Evolutionary conservation across 192 early-diverging fungal genomes (phyloP), one percentile per base, ranked within the genome.

Genomic region (Mortierella claussenii): DNA sequence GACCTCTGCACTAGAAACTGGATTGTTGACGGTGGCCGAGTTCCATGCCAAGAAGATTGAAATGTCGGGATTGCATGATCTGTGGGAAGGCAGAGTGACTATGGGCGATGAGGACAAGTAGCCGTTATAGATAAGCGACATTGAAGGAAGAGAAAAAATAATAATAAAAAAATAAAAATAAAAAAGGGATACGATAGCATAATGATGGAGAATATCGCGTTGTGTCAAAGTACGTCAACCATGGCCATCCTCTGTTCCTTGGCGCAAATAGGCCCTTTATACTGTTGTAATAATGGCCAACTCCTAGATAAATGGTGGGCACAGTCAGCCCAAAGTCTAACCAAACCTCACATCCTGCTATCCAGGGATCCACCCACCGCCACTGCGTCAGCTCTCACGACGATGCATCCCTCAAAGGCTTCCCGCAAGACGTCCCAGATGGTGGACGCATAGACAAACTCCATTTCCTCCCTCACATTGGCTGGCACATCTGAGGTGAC

Each of bases 401-500:
- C 43, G 13, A 75, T 49, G 50, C 24, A 49, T 23, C 76, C 76
- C 24, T 80, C 80, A 65, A 89, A 79, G 17, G 86, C 87, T 26
- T 79, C 83, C 31, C 76, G 53, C 11, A 95, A 55, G 3, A 94
- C 91, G 47, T 94, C 86, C 52, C 76, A 82, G 12, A 93, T 79
- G 15, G 73, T 87, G 37, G 85, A 85, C 2, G 81, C 91, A 66
- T 88, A 92, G 2, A 87, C 82, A 78, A 93, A 87, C 56, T 91
- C 83, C 49, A 95, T 89, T 31, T 91, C 88, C 7, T 85, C 66
- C 18, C 79, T 67, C 10, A 93, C 88, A 34, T 86, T 84, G n/a
- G 59, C 69, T 8, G 94, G 94, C 3, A 96, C 88, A 50, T 96
- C 88, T 24, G 88, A 56, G 43, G 78, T 70, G 36, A 92, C 76